Base-by-base conservation (phyloP, 2,329 filamentous ascomycete species). In the Penicillium hesseltinei region DNA sequence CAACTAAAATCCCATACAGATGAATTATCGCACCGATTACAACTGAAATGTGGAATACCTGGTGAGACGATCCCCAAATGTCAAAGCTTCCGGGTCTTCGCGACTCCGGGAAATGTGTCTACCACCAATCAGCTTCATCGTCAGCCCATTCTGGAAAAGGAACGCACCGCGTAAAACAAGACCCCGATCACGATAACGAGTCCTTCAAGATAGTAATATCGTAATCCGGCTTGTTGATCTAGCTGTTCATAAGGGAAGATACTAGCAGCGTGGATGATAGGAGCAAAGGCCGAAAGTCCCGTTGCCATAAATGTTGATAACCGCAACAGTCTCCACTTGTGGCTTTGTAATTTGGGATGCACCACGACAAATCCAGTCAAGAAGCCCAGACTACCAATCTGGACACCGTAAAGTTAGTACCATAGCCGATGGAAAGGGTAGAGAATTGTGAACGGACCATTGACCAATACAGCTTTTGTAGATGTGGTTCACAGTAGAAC, bases 41-140 rank as follows among this genome's bases (percentile, higher is more conserved):
- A 29, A 75, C 73, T 3, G 74, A 65, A 4, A 72, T 38, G 56
- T 75, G 72, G 61, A 70, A 75, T 17, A 73, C 59, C 4, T 68
- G 69, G 55, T 74, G 72, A 6, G 71, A 74, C 15, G 65, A 64
- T 17, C 69, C 68, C 62, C 67, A 73, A 33, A 74, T 66, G 50
- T 74, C 71, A 53, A 75, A 74, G 17, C 54, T 58, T 3, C 69
- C 71, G 2, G 73, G 72, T 49, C 55, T 69, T 25, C 66, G 58
- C 2, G 62, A 53, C 57, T 71, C 67, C 3, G 68, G 68, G 9
- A 62, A 43, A 58, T 61, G 59, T 25, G 53, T 59, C 66, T 65
- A 29, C 19, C 7, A 36, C 3, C 17, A 31, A 27, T 25, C 27
- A 58, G 36, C 55, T 17, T 11, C 36, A 27, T 47, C 27, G 5